phyloP scores from a whole-genome alignment of 1,284 basidiomycete species.

The Microbotryum lychnidis-dioicae region DNA sequence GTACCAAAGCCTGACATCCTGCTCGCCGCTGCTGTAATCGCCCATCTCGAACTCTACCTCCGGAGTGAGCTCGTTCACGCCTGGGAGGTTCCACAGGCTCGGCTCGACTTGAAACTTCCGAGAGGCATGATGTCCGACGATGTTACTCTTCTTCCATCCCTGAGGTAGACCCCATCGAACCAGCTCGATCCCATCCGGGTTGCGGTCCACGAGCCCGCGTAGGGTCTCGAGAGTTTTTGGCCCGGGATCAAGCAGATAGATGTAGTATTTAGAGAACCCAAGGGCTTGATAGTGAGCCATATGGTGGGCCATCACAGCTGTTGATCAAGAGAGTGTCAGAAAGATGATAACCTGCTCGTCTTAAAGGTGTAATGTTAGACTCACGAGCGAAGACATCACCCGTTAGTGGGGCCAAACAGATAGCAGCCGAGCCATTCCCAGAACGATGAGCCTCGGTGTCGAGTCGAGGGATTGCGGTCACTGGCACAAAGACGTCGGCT shows the following conservation, averaged over 20 bases:
- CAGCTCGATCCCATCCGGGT: background rate
- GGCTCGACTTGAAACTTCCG: slow-evolving; percentile 1
- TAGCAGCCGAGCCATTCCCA: background rate
- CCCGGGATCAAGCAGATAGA: slow-evolving; percentile 13
- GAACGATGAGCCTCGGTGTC: background rate
- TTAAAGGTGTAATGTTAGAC: background rate
- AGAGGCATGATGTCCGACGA: background rate
- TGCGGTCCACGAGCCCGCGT: background rate
- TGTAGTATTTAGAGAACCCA: slow-evolving; percentile 10
- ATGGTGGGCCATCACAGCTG: no score
- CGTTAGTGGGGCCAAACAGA: slow-evolving; percentile 7
- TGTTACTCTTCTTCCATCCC: slow-evolving; percentile 1
- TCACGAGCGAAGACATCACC: slow-evolving; percentile 5
- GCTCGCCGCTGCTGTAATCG: no score
- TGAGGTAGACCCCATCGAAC: slow-evolving; percentile 7
- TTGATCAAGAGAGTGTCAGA: background rate
- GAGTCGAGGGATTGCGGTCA: background rate
- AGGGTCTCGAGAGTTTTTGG: slow-evolving; percentile 7
- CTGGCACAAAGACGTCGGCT: slow-evolving; percentile 1
- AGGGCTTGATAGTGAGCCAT: slow-evolving; percentile 7
- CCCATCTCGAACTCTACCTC: no score
- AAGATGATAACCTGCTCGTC: background rate
- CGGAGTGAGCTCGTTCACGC: background rate
- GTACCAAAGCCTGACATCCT: background rate
- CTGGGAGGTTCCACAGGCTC: slow-evolving; percentile 2